Evolutionary conservation across 371 early-diverging fungal species (phyloP).

Genomic region (Mortierella sp.): DNA sequence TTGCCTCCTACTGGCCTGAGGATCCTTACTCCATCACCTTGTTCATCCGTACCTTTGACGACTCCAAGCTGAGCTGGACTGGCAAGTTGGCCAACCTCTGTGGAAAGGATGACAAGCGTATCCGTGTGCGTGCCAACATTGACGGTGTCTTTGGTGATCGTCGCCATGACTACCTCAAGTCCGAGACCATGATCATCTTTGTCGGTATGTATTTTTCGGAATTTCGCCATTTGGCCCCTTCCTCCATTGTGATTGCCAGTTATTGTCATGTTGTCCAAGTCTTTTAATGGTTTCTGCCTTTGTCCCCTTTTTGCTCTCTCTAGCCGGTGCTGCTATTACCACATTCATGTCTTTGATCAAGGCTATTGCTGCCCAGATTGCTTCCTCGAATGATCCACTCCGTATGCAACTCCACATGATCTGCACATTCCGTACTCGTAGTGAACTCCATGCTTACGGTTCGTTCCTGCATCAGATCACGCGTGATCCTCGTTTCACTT

Average conservation of each 20-base stretch:
- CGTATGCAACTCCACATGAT: conserved; percentile 41
- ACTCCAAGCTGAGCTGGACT: conserved; percentile 40
- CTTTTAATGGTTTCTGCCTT: background rate
- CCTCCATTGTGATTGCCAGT: background rate
- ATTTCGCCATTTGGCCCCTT: background rate
- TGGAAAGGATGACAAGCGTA: conserved; percentile 41
- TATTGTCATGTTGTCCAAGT: background rate
- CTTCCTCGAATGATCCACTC: conserved; percentile 30
- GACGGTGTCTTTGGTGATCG: conserved; percentile 53
- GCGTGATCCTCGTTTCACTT: conserved; percentile 48
- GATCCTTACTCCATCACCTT: conserved; percentile 47
- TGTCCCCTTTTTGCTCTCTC: background rate
- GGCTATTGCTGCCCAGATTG: conserved; percentile 43
- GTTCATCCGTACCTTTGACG: conserved; percentile 37
- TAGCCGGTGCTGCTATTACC: conserved; percentile 47
- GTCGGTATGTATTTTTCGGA: conserved; percentile 3
- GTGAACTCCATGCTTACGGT: conserved; percentile 47
- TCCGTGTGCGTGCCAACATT: conserved; percentile 30
- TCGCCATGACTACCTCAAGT: conserved; percentile 45
- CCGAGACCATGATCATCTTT: conserved; percentile 39
- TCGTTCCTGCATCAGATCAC: conserved; percentile 50
- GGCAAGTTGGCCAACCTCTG: conserved; percentile 27
- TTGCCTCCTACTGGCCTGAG: conserved; percentile 52
- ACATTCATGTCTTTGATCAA: conserved; percentile 42
- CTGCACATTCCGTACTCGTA: conserved; percentile 49